A percentile compares a stretch with the other conserved stretches of the same genome.
Evolutionary conservation across 139 green algal species (phyloP).

Genomic region (Auxenochlorella protothecoides): DNA sequence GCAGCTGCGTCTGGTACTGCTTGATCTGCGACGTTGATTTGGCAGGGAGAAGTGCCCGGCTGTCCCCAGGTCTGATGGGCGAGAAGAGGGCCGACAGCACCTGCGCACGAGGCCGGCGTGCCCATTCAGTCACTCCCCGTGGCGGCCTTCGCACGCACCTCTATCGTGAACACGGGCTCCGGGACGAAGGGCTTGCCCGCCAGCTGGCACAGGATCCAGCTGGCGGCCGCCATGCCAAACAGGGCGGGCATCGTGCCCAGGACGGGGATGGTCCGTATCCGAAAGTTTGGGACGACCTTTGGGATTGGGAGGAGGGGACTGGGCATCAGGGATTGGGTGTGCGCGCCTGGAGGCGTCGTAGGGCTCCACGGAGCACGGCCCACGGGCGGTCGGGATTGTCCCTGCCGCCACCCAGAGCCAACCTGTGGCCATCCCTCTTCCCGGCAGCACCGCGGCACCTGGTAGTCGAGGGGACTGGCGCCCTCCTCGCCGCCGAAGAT

Average conservation of each 20-base stretch:
- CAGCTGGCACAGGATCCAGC: conserved; percentile 71
- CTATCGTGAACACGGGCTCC: conserved; percentile 58
- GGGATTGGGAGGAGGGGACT: too few species aligned
- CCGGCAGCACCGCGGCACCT: conserved; percentile 32
- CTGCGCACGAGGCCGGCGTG: too few species aligned
- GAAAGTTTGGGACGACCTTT: conserved; percentile 88
- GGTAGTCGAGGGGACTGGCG: conserved; percentile 57
- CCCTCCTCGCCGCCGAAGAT: conserved; percentile 36
- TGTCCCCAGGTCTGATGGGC: too few species aligned
- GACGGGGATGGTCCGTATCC: conserved; percentile 91
- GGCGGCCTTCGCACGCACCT: neutral
- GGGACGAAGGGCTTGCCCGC: conserved; percentile 45
- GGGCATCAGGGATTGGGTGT: too few species aligned
- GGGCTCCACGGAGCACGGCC: too few species aligned
- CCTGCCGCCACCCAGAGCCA: too few species aligned
- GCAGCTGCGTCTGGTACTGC: conserved; percentile 57
- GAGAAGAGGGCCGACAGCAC: too few species aligned
- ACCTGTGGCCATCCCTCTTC: too few species aligned
- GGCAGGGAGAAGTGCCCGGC: too few species aligned
- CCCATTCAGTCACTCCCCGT: too few species aligned
- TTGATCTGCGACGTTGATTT: conserved; percentile 3
- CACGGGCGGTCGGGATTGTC: too few species aligned
- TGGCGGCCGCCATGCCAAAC: conserved; percentile 86
- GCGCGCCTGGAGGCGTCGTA: too few species aligned
- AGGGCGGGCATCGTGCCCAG: conserved; percentile 82